Evolutionary conservation across 2,329 filamentous ascomycete genomes (phyloP), one percentile per base, ranked within the genome.

Genomic region (Botryotinia convoluta): DNA sequence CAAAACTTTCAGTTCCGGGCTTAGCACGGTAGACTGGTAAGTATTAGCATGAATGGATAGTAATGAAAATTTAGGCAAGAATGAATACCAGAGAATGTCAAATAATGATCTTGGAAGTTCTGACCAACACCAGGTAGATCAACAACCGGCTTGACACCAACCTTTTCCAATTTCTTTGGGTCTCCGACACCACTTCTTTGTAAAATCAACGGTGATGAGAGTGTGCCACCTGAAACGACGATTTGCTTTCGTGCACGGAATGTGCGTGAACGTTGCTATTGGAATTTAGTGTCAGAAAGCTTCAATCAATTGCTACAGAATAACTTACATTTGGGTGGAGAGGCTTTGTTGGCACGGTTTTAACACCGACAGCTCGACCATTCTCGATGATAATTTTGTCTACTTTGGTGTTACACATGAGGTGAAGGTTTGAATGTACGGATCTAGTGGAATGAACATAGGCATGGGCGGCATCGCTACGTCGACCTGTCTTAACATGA

Each of bases 401-500:
- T 0, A 92, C 89, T 72, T 87, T 87, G 9, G 86, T 85, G 76
- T 90, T 85, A 0, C 86, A 84, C 4, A 91, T 82, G 3, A 92
- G 83, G 73, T 91, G 87, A 6, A 92, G 84, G 71, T 90, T 90
- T 0, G 86, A 83, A 69, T 88, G 83, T 57, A 91, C 87, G 2
- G 91, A 86, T 68, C 92, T 88, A 8, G 92, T 95, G 71, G 90
- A 89, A 82, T 95, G 93, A 74, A 95, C 86, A 77, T 95, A 95
- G 3, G 89, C 92, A 78, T 94, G 92, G 10, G 92, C 92, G 71
- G 90, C 91, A 82, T 95, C 92, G 74, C 90, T 92, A 73, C 92
- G 91, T 69, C 92, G 89, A 62, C 92, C 92, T 79, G 87, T 89
- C 81, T 89, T 16, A 72, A 22, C 29, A 1, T n/a, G n/a, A 29